These are phyloP conservation scores for Fusarium hostae DNA, from an alignment of 2,329 filamentous ascomycete species.

Conservation along the genomic window DNA sequence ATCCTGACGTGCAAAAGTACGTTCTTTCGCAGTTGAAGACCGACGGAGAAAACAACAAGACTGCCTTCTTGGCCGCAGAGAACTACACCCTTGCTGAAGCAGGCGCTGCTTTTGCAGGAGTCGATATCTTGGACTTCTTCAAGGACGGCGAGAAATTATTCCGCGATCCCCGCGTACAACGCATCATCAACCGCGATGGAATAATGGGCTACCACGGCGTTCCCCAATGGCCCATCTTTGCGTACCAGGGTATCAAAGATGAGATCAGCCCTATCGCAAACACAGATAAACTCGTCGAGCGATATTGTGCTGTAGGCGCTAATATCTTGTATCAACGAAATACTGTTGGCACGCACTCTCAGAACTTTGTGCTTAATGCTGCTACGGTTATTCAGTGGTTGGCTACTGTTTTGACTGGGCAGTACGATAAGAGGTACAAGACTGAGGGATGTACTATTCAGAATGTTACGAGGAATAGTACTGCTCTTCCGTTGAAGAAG, in stretches of 20 bases:
- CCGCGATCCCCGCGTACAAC: conserved; percentile 8
- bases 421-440: conserved; percentile 16
- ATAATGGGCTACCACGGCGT: conserved; percentile 44
- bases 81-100: conserved; percentile 16
- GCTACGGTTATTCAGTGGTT: conserved; percentile 31
- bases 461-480: conserved; percentile 36
- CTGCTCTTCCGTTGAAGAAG: conserved; percentile 13
- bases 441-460: conserved; percentile 36
- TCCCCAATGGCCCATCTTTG: conserved; percentile 39
- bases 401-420: conserved; percentile 18
- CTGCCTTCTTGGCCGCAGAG: conserved; percentile 36
- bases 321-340: conserved; percentile 43
- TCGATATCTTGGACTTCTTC: conserved; percentile 34
- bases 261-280: conserved; percentile 35
- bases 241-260: conserved; percentile 33
- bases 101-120: conserved; percentile 13
- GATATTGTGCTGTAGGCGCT: conserved; percentile 33
- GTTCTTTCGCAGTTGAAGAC: conserved; percentile 37
- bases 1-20: conserved; percentile 28
- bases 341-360: conserved; percentile 20
- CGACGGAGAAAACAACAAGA: conserved; percentile 28
- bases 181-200: conserved; percentile 32
- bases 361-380: conserved; percentile 20
- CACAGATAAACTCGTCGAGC: conserved; percentile 32
- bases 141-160: conserved; percentile 3